Percentiles rank a stretch among this genome's conserved stretches.
These are phyloP conservation scores for Aristolochia fimbriata DNA, from an alignment of 164 flowering plant genomes.

Conservation along the genomic window DNA sequence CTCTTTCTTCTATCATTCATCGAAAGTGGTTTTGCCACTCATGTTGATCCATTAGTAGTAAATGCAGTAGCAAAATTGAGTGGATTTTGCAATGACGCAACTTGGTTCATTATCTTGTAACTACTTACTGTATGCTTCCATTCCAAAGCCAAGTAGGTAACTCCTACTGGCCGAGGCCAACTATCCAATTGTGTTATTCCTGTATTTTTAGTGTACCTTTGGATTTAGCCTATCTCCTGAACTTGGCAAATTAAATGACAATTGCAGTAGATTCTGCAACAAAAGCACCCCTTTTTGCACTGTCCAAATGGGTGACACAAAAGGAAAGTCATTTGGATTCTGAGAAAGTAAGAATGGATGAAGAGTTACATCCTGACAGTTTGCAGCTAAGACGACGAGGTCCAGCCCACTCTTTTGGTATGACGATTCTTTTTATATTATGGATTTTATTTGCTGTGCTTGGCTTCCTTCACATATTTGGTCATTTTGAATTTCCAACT, in stretches of 20 bases:
- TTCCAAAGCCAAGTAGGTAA: no score
- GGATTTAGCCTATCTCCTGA: no score
- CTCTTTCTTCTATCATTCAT: not conserved
- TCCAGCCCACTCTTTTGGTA: slow-evolving; percentile 28
- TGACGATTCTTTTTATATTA: not conserved
- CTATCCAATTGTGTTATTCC: not conserved
- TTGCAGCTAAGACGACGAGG: slow-evolving; percentile 32
- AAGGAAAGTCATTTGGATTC: slow-evolving; percentile 13
- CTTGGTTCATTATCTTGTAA: no score
- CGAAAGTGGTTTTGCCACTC: not conserved
- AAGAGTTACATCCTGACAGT: slow-evolving; percentile 26
- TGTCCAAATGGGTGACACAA: slow-evolving; percentile 51
- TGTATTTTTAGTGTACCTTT: not conserved
- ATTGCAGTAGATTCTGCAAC: slow-evolving; percentile 9
- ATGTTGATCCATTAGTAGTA: not conserved
- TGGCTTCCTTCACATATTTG: not conserved
- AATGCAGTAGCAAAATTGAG: not conserved
- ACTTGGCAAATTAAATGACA: not conserved
- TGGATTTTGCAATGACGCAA: no score
- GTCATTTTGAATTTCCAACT: not conserved
- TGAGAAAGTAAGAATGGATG: slow-evolving; percentile 18
- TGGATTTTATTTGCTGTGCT: not conserved
- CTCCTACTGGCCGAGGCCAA: not conserved
- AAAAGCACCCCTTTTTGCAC: slow-evolving; percentile 32
- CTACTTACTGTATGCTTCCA: no score